These are phyloP conservation scores for Pseudoscleropodium purum DNA, from an alignment of 225 moss, liverwort and hornwort genomes.

Conservation along the genomic window DNA sequence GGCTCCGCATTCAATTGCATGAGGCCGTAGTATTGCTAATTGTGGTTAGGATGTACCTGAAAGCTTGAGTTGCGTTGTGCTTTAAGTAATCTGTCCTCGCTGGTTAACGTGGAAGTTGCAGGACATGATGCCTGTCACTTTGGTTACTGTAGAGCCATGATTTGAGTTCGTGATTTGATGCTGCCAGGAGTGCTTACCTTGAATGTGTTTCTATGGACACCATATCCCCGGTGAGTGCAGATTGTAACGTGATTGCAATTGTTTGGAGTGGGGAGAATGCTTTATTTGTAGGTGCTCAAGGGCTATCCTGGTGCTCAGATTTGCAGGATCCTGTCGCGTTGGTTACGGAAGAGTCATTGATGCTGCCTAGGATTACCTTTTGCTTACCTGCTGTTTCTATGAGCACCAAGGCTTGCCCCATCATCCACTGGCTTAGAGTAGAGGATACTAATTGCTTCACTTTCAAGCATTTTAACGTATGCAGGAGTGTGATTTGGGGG, in stretches of 20 bases:
- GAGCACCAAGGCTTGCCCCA: background rate
- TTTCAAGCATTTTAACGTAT: background rate
- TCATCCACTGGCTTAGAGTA: background rate
- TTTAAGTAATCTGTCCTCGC: background rate
- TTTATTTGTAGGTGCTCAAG: background rate
- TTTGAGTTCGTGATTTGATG: background rate
- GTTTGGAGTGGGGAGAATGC: background rate
- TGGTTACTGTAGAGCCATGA: background rate
- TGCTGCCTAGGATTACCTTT: background rate
- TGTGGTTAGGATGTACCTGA: background rate
- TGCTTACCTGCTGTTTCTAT: background rate
- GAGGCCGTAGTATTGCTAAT: background rate
- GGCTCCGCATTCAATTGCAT: background rate
- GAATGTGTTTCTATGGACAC: background rate
- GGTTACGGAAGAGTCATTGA: background rate
- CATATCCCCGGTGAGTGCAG: background rate
- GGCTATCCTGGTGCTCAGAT: background rate
- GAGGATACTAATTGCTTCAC: background rate
- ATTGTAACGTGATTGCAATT: background rate
- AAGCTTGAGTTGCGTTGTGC: background rate
- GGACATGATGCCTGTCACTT: background rate
- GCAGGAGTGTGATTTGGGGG: no score
- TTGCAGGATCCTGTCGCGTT: background rate
- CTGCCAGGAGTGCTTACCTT: background rate
- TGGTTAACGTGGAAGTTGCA: background rate